Base-by-base conservation (phyloP, 2,329 filamentous ascomycete genomes). In the Claviceps africana region DNA sequence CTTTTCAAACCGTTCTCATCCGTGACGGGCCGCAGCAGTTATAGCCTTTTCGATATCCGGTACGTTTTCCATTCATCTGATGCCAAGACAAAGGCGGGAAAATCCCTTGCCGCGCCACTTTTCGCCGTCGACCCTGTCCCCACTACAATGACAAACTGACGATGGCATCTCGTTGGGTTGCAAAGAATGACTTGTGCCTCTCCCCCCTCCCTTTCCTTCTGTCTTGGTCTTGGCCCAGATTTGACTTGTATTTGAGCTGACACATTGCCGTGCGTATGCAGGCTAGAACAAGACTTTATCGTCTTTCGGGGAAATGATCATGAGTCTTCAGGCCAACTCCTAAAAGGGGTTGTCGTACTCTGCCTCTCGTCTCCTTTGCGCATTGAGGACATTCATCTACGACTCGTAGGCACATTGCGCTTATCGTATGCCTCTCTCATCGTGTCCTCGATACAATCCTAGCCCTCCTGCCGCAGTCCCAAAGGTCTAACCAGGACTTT, bases 281-380 rank as follows among this genome's bases (percentile, higher is more conserved):
- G 86, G 50, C 77, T 90, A 55, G 85, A 90, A 50, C 83, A 85
- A 61, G 83, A 88, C 61, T 86, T 90, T 53, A 79, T 91, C 54
- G 82, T 91, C 31, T 84, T 93, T 56, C 82, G 86, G 51, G 87
- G 87, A 55, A 77, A 72, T 58, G 82, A 87, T 53, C 76, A 85
- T 64, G 87, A 91, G 63, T 85, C 86, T 47, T 79, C 85, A 44
- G 86, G 84, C 55, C 85, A 88, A 60, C 69, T 86, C 51, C 70
- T 93, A 58, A 86, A 83, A 62, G 87, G 87, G 47, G 79, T 78
- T 25, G 70, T 91, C 33, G 83, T 90, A 37, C 72, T 91, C 37
- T 90, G 86, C 62, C 72, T 91, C 37, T 79, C 81, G 22, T 74
- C 83, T 42, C 72, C 82, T 0, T 69, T 90, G 54, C 82, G 79